Evolutionary conservation across 1,139 yeast genomes (phyloP).

Genomic region (Blastobotrys proliferans): DNA sequence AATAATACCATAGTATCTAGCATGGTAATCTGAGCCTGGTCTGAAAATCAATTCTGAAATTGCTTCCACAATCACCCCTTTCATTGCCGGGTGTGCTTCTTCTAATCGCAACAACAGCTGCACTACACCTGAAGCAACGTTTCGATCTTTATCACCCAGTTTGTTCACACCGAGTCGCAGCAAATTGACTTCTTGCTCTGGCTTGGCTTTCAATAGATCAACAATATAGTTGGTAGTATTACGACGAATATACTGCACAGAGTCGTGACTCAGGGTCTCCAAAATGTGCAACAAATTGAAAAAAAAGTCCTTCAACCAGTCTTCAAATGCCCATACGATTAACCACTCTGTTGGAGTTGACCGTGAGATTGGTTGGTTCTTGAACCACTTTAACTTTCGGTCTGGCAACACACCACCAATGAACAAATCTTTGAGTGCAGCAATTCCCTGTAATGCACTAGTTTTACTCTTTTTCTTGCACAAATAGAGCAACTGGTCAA

Average conservation of each 20-base stretch:
- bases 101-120: slow-evolving; percentile 74
- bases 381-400: slow-evolving; percentile 75
- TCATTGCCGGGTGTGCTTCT: slow-evolving; percentile 97
- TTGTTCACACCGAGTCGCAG: slow-evolving; percentile 87
- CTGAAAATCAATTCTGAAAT: slow-evolving; percentile 79
- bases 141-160: slow-evolving; percentile 87
- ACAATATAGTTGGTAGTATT: slow-evolving; percentile 72
- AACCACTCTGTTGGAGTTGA: slow-evolving; percentile 43
- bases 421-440: slow-evolving; percentile 84
- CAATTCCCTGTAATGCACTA: slow-evolving; percentile 85
- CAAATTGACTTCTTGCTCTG: slow-evolving; percentile 94
- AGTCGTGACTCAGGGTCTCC: slow-evolving; percentile 78
- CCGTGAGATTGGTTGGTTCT: slow-evolving; percentile 62
- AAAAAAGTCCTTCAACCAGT: slow-evolving; percentile 71
- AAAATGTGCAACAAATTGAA: slow-evolving; percentile 67
- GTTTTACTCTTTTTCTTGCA: slow-evolving; percentile 92
- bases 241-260: slow-evolving; percentile 86
- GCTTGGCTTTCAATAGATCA: slow-evolving; percentile 76
- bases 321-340: slow-evolving; percentile 82
- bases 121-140: slow-evolving; percentile 86
- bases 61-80: slow-evolving; percentile 68
- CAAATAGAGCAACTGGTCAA: slow-evolving; percentile 70
- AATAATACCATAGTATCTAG: slow-evolving; percentile 80
- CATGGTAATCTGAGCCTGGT: slow-evolving; percentile 74
- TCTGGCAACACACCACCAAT: slow-evolving; percentile 72